Base-by-base conservation (phyloP, 768 basidiomycete genomes). In the Russula ochroleuca region DNA sequence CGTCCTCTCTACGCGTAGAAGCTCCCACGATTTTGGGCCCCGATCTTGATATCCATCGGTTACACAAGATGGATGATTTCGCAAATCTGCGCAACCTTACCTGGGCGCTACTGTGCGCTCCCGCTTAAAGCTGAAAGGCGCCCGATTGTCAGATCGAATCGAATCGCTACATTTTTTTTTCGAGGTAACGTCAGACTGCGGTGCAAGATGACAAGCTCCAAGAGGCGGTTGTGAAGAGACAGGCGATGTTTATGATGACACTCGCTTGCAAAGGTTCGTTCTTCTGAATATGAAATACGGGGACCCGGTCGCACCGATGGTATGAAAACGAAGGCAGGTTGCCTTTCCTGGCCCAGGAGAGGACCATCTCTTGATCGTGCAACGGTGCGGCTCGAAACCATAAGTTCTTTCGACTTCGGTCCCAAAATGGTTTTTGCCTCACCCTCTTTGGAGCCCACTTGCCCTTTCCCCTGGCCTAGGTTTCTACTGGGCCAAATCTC, bases 1-100 rank as follows among this genome's bases (percentile, higher is more conserved):
- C 57, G 25, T 19, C 43, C 37, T 17, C 52, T n/a, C 17, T 49
- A 5, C 25, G 15, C 17, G 37, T 13, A 40, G 43, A 64, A 54
- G 31, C 58, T 49, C 58, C 35, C 45, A 52, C 51, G 50, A 47
- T 59, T 59, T 62, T 53, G 52, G 23, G 58, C 54, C 59, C 41
- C 53, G 64, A 65, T 65, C 64, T 31, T 25, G 53, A 55, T 55
- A 60, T 23, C 31, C 54, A 57, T 65, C 64, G 64, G 64, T 28
- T 51, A 53, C 54, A 35, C 21, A 38, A 38, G 28, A n/a, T n/a
- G n/a, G 37, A 49, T 37, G 47, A 50, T 56, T 25, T 61, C 63
- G 64, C 54, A 51, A 55, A 59, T 64, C 63, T 47, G 17, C 25
- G 11, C 28, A 55, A 50, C 40, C 56, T 53, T 50, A 31, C 47